These are phyloP conservation scores for Cucumis melo DNA, from an alignment of 306 rosid genomes.

Conservation along the genomic window DNA sequence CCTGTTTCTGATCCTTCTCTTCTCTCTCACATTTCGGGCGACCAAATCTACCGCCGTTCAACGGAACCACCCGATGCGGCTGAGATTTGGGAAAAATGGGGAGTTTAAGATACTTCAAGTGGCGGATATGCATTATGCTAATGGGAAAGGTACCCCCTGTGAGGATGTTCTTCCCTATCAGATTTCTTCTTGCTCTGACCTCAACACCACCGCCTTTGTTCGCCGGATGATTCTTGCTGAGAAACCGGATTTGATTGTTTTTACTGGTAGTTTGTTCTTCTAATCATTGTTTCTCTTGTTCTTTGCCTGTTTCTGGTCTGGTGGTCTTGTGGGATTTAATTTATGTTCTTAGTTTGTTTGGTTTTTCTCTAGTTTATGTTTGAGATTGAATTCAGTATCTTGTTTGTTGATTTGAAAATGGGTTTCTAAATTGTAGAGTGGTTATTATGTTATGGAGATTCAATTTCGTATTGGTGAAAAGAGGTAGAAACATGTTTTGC, in stretches of 20 bases:
- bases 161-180: conserved; percentile 45
- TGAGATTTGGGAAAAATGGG: conserved; percentile 46
- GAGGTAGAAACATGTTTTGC: too few relatives aligned
- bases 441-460: neutral
- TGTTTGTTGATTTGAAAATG: neutral
- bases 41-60: conserved; percentile 2
- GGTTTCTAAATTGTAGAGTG: neutral
- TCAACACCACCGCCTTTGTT: conserved; percentile 62
- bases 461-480: neutral
- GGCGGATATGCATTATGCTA: conserved; percentile 87
- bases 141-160: conserved; percentile 60
- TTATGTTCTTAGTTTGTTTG: too few relatives aligned
- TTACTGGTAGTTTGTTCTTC: conserved; percentile 40
- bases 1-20: neutral
- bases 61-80: conserved; percentile 15
- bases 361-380: neutral
- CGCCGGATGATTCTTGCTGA: conserved; percentile 74
- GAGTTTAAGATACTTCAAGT: conserved; percentile 85
- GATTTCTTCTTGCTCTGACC: conserved; percentile 62
- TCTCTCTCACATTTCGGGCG: neutral
- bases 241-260: conserved; percentile 81
- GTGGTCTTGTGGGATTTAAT: too few relatives aligned
- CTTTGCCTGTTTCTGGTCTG: too few relatives aligned
- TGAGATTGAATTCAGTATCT: neutral
- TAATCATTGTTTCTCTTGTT: too few relatives aligned